Conservation (phyloP, 208 protist species). For the Trypanosoma scelopori region DNA sequence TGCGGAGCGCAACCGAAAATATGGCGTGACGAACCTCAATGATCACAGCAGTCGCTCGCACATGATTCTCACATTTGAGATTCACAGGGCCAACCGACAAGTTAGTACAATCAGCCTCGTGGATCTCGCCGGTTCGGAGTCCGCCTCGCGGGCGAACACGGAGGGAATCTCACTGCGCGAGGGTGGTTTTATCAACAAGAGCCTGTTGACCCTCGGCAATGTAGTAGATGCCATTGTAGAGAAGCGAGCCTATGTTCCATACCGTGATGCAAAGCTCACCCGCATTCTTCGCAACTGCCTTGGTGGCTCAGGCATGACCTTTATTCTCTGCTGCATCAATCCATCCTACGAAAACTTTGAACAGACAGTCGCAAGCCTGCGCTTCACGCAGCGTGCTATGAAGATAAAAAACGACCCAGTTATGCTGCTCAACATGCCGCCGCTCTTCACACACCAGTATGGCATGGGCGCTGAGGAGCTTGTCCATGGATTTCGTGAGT, state of each 20-base stretch:
- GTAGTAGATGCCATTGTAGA: constrained; percentile 78
- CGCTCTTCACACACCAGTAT: constrained; percentile 86
- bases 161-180: constrained; percentile 64
- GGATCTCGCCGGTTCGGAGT: constrained; percentile 88
- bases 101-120: constrained; percentile 66
- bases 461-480: constrained; percentile 47
- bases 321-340: constrained; percentile 91
- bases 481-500: constrained; percentile 43
- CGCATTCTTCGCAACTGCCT: constrained; percentile 72
- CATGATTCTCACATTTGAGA: constrained; percentile 83
- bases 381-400: constrained; percentile 88
- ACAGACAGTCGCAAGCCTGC: constrained; percentile 80
- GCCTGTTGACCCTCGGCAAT: constrained; percentile 79
- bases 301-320: constrained; percentile 84
- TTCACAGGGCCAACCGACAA: constrained; percentile 63
- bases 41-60: constrained; percentile 87
- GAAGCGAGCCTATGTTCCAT: constrained; percentile 55
- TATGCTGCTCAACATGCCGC: constrained; percentile 75
- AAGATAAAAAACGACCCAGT: constrained; percentile 90
- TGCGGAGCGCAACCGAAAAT: constrained; percentile 79
- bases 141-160: constrained; percentile 64
- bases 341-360: constrained; percentile 83
- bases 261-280: constrained; percentile 85
- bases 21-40: constrained; percentile 87
- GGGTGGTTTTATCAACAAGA: constrained; percentile 85